Conservation (phyloP, 2,329 filamentous ascomycete species). For the Venturia aucupariae region DNA sequence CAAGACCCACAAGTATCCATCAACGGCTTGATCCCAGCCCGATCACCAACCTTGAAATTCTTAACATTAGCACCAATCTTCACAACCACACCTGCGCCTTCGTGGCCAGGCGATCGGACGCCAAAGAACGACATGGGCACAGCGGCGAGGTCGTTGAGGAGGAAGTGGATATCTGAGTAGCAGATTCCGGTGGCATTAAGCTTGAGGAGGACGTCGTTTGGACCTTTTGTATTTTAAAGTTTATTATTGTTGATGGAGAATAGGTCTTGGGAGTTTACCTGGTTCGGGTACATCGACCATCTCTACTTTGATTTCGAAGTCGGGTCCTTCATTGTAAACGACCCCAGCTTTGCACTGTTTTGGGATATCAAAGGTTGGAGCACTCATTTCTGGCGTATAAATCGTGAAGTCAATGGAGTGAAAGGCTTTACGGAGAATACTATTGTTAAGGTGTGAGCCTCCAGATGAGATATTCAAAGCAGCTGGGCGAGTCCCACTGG, state of each 20-base stretch:
- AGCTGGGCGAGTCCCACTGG: background rate
- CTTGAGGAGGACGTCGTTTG: conserved; percentile 47
- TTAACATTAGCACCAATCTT: conserved; percentile 44
- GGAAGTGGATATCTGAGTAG: conserved; percentile 49
- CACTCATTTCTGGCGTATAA: background rate
- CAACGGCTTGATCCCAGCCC: conserved; percentile 44
- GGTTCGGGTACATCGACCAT: conserved; percentile 41
- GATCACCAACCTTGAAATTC: conserved; percentile 41
- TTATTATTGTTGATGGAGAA: background rate
- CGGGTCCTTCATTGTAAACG: conserved; percentile 40
- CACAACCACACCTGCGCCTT: conserved; percentile 48
- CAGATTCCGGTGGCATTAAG: conserved; percentile 51
- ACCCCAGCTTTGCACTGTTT: conserved; percentile 43
- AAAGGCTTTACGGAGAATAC: background rate
- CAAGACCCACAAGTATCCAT: conserved; percentile 44
- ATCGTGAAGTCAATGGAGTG: background rate
- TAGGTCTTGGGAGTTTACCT: conserved; percentile 24
- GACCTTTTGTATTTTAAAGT: conserved; percentile 27
- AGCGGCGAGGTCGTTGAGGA: conserved; percentile 37
- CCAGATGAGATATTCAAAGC: background rate
- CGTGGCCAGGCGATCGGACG: conserved; percentile 42
- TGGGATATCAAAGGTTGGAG: conserved; percentile 31
- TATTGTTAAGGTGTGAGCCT: background rate
- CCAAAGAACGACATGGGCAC: conserved; percentile 32
- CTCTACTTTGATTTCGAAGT: conserved; percentile 40